A percentile compares a stretch with the other conserved stretches of the same genome.
Conservation (phyloP, 148 eudicot genomes). For the Fagopyrum homotropicum region DNA sequence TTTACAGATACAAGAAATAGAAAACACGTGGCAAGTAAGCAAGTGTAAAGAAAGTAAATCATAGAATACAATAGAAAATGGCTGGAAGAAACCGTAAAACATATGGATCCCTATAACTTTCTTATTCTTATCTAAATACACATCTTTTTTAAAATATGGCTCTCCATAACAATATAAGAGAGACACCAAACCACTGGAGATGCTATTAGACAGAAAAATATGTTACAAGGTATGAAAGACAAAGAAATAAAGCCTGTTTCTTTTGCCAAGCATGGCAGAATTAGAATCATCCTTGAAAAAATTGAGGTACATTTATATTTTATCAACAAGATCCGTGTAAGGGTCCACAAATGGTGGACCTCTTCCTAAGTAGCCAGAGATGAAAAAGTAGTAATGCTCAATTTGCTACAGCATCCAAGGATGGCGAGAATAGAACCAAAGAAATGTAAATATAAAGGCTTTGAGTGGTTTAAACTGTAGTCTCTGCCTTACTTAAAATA, state of each 20-base stretch:
- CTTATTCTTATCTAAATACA: no score
- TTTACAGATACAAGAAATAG: slow-evolving; percentile 9
- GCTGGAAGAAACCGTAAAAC: background rate
- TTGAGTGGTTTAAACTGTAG: background rate
- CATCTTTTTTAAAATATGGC: no score
- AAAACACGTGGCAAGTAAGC: background rate
- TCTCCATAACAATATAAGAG: background rate
- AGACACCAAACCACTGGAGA: background rate
- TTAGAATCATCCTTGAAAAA: no score
- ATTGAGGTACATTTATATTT: no score
- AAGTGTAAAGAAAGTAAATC: background rate
- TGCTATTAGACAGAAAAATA: background rate
- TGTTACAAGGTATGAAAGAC: background rate
- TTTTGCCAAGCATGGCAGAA: no score
- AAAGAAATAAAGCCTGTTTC: no score
- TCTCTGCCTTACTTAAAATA: background rate
- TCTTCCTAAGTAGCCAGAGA: background rate
- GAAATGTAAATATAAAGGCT: no score
- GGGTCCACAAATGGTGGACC: no score
- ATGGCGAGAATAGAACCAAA: background rate
- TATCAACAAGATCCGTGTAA: no score
- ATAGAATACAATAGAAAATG: background rate
- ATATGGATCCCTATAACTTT: no score
- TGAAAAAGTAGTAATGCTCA: background rate
- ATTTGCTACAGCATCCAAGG: background rate